Conservation (phyloP, 1,284 basidiomycete species). For the Ustilago curta region DNA sequence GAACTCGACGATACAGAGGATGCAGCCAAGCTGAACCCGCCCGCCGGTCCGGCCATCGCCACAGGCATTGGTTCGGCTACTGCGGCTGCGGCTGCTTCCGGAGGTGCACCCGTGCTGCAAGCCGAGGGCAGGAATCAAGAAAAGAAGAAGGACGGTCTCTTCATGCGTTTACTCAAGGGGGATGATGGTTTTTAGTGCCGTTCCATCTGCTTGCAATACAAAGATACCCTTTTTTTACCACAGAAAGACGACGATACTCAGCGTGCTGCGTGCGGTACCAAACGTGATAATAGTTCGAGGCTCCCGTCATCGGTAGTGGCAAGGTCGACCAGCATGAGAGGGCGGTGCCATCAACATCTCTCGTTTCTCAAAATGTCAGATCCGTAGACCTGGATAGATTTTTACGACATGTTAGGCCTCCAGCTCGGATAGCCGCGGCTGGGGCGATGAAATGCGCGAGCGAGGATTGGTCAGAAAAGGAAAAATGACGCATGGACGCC, state of each 20-base stretch:
- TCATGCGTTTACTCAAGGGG: constrained; percentile 45
- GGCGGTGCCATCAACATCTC: no score
- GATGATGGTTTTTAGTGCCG: constrained; percentile 21
- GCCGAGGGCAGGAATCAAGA: constrained; percentile 31
- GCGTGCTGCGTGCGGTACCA: no score
- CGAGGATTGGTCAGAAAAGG: constrained; percentile 29
- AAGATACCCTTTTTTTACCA: constrained; percentile 26
- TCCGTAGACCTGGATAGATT: neutral
- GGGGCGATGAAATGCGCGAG: constrained; percentile 12
- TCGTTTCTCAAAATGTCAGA: neutral
- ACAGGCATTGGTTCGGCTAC: constrained; percentile 34
- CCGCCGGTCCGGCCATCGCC: constrained; percentile 9
- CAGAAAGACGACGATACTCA: neutral
- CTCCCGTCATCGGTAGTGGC: no score
- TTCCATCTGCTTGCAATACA: neutral
- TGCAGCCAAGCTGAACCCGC: constrained; percentile 34
- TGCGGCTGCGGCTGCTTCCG: constrained; percentile 22
- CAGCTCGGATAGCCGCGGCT: neutral
- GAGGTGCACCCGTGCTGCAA: constrained; percentile 31
- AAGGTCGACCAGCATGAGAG: no score
- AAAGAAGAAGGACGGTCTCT: constrained; percentile 43
- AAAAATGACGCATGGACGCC: constrained; percentile 3
- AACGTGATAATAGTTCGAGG: no score
- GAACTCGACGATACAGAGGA: constrained; percentile 38
- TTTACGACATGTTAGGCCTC: neutral